Percentiles rank a stretch among this genome's conserved stretches.
Evolutionary conservation across 805 yeast species (phyloP).

Genomic region (Myxozyma melibiosi): DNA sequence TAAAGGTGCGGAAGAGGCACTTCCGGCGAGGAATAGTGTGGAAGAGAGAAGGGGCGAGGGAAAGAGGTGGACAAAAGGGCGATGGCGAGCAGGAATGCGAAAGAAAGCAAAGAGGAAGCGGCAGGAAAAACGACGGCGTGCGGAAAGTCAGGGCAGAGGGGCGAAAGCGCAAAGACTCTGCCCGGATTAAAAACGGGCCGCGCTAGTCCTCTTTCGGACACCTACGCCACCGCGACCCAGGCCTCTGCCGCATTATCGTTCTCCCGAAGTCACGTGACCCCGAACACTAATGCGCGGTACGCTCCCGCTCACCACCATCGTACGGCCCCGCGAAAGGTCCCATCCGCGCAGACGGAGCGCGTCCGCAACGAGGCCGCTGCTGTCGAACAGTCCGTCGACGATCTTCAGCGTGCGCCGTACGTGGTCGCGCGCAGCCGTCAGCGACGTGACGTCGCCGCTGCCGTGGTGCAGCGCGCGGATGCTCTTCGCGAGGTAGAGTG

Average conservation of each 20-base stretch:
- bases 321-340: conserved; percentile 25
- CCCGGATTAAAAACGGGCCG: conserved; percentile 4
- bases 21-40: neutral
- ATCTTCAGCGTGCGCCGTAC: conserved; percentile 12
- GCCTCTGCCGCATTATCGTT: conserved; percentile 1
- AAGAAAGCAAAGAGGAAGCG: neutral
- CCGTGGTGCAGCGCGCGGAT: conserved; percentile 9
- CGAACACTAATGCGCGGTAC: conserved; percentile 20
- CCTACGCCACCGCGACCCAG: neutral
- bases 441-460: conserved; percentile 1
- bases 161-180: no score
- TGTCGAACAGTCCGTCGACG: conserved; percentile 15
- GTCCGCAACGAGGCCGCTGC: neutral
- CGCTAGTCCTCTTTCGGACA: conserved; percentile 1
- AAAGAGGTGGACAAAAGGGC: neutral
- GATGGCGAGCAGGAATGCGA: neutral
- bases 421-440: conserved; percentile 15
- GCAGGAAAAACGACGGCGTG: neutral
- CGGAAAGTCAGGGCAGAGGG: neutral
- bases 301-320: conserved; percentile 26
- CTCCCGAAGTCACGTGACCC: conserved; percentile 6
- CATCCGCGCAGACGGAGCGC: conserved; percentile 19
- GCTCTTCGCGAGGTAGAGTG: conserved; percentile 35
- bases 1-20: neutral
- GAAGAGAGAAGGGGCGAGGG: neutral